A percentile compares a stretch with the other conserved stretches of the same genome.
These are phyloP conservation scores for Dictyostelium discoideum DNA, from an alignment of 78 protist species.

Conservation along the genomic window DNA sequence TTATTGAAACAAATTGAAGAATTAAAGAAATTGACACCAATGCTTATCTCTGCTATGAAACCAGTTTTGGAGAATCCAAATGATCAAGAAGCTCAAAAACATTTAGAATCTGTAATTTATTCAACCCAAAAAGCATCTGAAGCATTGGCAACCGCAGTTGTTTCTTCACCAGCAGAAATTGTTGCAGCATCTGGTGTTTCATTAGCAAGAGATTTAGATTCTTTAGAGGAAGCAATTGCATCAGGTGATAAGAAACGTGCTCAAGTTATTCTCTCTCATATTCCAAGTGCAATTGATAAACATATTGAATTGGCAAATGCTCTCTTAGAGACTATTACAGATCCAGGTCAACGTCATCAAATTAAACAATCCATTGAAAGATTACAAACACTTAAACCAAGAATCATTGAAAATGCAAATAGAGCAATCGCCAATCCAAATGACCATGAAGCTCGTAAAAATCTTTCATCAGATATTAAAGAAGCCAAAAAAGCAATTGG, in stretches of 20 bases:
- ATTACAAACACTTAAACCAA: slow-evolving; percentile 38
- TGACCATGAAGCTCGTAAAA: slow-evolving; percentile 32
- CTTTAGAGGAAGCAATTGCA: slow-evolving; percentile 42
- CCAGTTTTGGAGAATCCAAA: slow-evolving; percentile 69
- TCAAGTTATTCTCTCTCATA: slow-evolving; percentile 9
- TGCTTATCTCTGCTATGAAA: slow-evolving; percentile 55
- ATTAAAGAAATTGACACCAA: slow-evolving; percentile 63
- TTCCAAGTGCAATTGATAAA: slow-evolving; percentile 38
- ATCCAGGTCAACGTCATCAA: slow-evolving; percentile 57
- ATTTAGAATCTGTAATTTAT: slow-evolving; percentile 50
- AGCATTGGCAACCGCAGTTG: slow-evolving; percentile 39
- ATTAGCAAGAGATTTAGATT: slow-evolving; percentile 48
- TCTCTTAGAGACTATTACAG: slow-evolving; percentile 13
- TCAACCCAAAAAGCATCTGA: slow-evolving; percentile 64
- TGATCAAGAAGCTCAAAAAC: slow-evolving; percentile 40
- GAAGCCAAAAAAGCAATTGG: slow-evolving; percentile 58
- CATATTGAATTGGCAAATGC: slow-evolving; percentile 66
- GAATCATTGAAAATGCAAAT: slow-evolving; percentile 39
- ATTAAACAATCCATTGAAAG: slow-evolving; percentile 47
- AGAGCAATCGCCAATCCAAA: slow-evolving; percentile 44
- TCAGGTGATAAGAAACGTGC: slow-evolving; percentile 55
- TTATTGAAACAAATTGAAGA: slow-evolving; percentile 67
- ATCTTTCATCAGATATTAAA: not conserved
- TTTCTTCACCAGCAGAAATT: slow-evolving; percentile 51
- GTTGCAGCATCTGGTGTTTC: slow-evolving; percentile 70